phyloP scores from a whole-genome alignment of 2,329 filamentous ascomycete species.

The Pseudogymnoascus sp. region DNA sequence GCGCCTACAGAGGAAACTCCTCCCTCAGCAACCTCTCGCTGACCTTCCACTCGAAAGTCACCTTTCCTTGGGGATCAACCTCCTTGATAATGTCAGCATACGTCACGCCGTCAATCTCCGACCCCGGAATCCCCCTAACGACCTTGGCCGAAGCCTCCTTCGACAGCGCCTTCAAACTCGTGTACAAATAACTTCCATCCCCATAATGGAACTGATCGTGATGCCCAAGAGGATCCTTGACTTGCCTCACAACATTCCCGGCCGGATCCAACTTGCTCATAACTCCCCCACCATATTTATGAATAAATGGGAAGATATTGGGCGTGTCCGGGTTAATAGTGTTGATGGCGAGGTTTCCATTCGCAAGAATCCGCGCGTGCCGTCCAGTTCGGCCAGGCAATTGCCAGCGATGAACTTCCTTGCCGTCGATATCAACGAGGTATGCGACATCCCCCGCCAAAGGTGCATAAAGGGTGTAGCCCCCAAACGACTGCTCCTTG shows the following conservation, averaged over 20 bases:
- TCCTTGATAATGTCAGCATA: conserved; percentile 38
- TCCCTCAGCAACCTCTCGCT: conserved; percentile 33
- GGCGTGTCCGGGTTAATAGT: conserved; percentile 33
- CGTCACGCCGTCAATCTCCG: conserved; percentile 31
- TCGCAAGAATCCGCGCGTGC: conserved; percentile 36
- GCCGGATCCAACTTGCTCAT: conserved; percentile 35
- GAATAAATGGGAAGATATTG: conserved; percentile 35
- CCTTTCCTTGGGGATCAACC: conserved; percentile 30
- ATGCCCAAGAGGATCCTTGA: conserved; percentile 34
- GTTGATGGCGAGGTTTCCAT: conserved; percentile 38
- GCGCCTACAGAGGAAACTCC: conserved; percentile 33
- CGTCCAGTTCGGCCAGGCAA: conserved; percentile 34
- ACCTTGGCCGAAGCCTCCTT: conserved; percentile 30
- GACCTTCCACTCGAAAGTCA: conserved; percentile 37
- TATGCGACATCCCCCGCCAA: conserved; percentile 32
- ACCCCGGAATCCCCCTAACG: conserved; percentile 33
- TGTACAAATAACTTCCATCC: conserved; percentile 36
- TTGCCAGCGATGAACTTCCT: conserved; percentile 36
- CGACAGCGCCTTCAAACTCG: conserved; percentile 33
- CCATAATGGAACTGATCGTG: conserved; percentile 39
- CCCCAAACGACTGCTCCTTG: conserved; percentile 29
- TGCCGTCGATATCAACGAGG: conserved; percentile 33
- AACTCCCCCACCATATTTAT: conserved; percentile 38
- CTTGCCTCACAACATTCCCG: conserved; percentile 33
- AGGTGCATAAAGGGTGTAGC: conserved; percentile 35